Percentiles rank a stretch among this genome's conserved stretches.
These are phyloP conservation scores for Paramarasmius palmivorus DNA, from an alignment of 1,284 basidiomycete genomes.

Conservation along the genomic window DNA sequence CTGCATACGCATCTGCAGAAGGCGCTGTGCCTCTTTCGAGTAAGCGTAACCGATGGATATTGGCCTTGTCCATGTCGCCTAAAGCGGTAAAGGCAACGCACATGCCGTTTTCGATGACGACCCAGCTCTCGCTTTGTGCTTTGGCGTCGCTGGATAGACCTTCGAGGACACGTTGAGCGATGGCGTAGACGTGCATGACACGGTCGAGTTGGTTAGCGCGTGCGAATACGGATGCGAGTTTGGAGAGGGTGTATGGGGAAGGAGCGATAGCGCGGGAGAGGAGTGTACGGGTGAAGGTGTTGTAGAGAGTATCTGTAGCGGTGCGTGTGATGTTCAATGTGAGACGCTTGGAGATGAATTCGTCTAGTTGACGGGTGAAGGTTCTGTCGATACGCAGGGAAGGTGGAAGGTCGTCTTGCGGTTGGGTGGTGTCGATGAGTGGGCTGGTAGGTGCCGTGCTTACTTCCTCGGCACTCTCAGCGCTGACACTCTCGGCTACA, in stretches of 20 bases:
- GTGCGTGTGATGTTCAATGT: conserved; percentile 24
- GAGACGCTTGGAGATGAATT: conserved; percentile 2
- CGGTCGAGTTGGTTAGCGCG: conserved; percentile 61
- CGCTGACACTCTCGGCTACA: too few relatives aligned
- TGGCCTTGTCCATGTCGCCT: conserved; percentile 78
- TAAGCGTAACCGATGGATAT: conserved; percentile 79
- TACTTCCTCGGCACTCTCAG: not conserved
- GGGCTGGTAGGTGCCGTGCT: not conserved
- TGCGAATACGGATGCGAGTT: conserved; percentile 70
- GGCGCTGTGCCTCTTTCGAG: conserved; percentile 79
- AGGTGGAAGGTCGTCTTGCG: too few relatives aligned
- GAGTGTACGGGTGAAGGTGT: conserved; percentile 38
- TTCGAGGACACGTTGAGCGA: conserved; percentile 64
- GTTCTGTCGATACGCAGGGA: conserved; percentile 7
- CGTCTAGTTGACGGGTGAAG: conserved; percentile 2
- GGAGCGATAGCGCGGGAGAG: conserved; percentile 44
- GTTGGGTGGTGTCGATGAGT: too few relatives aligned
- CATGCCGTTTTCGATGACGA: conserved; percentile 85
- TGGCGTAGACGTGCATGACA: conserved; percentile 68
- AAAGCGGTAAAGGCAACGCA: conserved; percentile 81
- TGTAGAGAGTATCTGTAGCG: conserved; percentile 31
- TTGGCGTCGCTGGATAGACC: conserved; percentile 44
- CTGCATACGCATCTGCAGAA: conserved; percentile 87
- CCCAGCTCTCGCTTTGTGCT: conserved; percentile 67
- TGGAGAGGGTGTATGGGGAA: conserved; percentile 53